Base-by-base conservation (phyloP, 2,329 filamentous ascomycete genomes). In the Pseudocercospora fuligena region DNA sequence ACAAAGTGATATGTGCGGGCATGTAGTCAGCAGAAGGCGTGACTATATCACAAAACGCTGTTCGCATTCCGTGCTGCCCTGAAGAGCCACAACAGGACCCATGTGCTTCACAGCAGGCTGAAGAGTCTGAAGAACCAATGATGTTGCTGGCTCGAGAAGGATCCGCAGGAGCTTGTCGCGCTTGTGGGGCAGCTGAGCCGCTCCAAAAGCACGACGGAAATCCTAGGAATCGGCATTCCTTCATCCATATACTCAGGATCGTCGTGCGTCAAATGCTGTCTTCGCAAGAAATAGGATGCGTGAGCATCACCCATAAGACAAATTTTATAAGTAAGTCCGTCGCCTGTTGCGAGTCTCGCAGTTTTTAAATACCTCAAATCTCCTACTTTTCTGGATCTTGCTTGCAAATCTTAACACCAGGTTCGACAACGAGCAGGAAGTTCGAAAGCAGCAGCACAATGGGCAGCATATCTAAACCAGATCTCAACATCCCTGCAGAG, bases 401-500 rank as follows among this genome's bases (percentile, higher is more conserved):
- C 12, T 19, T 9, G 19, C 19, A 27, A 21, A 51, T 11, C 2
- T 16, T 25, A 4, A 23, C 8, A 5, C 33, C 33, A 36, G 33
- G 12, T 36, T 16, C 33, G 33, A 23, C 47, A 51, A 23, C 9
- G 7, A 23, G 19, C 14, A 27, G 47, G 27, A 25, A 12, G 21
- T 5, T 9, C 25, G 21, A 51, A 25, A 51, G 21, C 25, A 23
- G 51, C 25, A 29, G 23, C 51, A 56, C 25, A 12, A 53, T 33
- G 31, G 11, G 49, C 36, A 27, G n/a, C 11, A 65, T 60, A 27
- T 31, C 56, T 9, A 7, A 25, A 19, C n/a, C 63, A 7, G 36
- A 36, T 2, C 54, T 63, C 54, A 23, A 27, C 9, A 61, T 66
- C 7, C 60, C 65, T 8, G 7, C 46, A 0, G 61, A 61, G 21